These are phyloP conservation scores for Hypoxylon fuscum DNA, from an alignment of 495 filamentous ascomycete genomes.

Conservation along the genomic window DNA sequence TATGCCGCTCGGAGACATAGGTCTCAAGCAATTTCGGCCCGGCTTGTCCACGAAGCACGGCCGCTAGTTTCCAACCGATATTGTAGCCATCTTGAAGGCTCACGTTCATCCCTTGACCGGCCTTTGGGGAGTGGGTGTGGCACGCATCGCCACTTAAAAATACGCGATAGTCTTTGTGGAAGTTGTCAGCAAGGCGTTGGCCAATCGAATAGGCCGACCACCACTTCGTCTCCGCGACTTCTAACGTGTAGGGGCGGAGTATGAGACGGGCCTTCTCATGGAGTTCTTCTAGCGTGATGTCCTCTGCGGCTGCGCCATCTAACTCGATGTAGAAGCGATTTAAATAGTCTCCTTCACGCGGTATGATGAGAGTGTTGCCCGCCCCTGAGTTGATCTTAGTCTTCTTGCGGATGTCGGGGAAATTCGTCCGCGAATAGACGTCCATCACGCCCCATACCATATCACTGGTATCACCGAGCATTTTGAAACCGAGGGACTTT, in stretches of 20 bases:
- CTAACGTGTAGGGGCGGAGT: slow-evolving; percentile 60
- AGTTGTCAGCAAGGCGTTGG: slow-evolving; percentile 66
- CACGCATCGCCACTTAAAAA: slow-evolving; percentile 76
- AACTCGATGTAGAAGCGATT: slow-evolving; percentile 72
- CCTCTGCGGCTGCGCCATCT: slow-evolving; percentile 37
- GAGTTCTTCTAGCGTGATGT: slow-evolving; percentile 65
- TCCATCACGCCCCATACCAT: slow-evolving; percentile 80
- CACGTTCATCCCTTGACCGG: slow-evolving; percentile 79
- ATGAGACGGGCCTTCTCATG: slow-evolving; percentile 66
- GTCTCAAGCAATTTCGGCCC: slow-evolving; percentile 66
- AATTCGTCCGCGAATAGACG: slow-evolving; percentile 74
- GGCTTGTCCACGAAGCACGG: slow-evolving; percentile 67
- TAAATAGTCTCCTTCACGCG: slow-evolving; percentile 69
- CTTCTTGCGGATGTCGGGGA: slow-evolving; percentile 77
- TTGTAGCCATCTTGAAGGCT: slow-evolving; percentile 66
- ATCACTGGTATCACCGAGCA: slow-evolving; percentile 80
- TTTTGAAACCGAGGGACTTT: slow-evolving; percentile 70
- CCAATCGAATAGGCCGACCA: slow-evolving; percentile 73
- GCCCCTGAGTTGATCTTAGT: slow-evolving; percentile 60
- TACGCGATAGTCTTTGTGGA: slow-evolving; percentile 64
- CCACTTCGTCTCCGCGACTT: slow-evolving; percentile 61
- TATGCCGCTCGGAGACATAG: slow-evolving; percentile 73
- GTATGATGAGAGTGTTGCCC: slow-evolving; percentile 69
- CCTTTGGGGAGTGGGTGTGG: slow-evolving; percentile 78
- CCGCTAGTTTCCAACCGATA: slow-evolving; percentile 81